A percentile compares a stretch with the other conserved stretches of the same genome.
phyloP scores from a whole-genome alignment of 2,329 filamentous ascomycete species.

The Exserohilum rostratum region DNA sequence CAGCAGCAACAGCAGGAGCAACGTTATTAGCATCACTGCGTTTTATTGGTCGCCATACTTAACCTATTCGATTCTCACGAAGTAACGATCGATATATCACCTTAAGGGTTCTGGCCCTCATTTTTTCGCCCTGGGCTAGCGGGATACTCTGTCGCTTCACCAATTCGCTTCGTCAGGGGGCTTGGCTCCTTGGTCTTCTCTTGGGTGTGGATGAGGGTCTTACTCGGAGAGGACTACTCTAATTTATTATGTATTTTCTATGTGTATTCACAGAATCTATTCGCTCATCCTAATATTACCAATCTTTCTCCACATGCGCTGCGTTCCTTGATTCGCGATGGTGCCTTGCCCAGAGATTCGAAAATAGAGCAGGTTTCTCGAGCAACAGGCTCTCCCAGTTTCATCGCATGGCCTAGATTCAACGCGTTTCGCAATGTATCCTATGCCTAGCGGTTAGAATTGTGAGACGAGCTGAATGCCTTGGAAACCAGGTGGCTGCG shows the following conservation, averaged over 20 bases:
- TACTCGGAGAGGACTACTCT: constrained; percentile 3
- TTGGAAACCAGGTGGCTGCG: neutral
- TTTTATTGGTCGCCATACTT: constrained; percentile 23
- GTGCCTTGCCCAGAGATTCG: too few species aligned
- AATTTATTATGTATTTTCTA: constrained; percentile 8
- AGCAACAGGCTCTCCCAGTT: neutral
- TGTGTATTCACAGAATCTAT: constrained; percentile 10
- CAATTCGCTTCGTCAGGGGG: constrained; percentile 16
- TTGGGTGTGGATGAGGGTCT: constrained; percentile 7
- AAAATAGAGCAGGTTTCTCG: too few species aligned
- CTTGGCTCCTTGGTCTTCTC: neutral
- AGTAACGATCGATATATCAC: constrained; percentile 44
- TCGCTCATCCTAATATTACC: neutral
- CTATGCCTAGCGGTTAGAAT: neutral
- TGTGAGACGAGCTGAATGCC: neutral
- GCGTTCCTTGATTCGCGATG: neutral
- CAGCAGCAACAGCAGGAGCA: neutral
- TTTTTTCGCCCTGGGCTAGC: constrained; percentile 21
- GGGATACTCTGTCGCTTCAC: constrained; percentile 13
- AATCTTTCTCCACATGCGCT: neutral
- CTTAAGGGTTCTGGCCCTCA: constrained; percentile 21
- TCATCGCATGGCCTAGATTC: neutral
- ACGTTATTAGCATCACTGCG: neutral
- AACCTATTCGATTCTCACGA: constrained; percentile 32
- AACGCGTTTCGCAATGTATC: neutral